Conservation (phyloP, 2,329 filamentous ascomycete species). For the Dendryphion nanum region DNA sequence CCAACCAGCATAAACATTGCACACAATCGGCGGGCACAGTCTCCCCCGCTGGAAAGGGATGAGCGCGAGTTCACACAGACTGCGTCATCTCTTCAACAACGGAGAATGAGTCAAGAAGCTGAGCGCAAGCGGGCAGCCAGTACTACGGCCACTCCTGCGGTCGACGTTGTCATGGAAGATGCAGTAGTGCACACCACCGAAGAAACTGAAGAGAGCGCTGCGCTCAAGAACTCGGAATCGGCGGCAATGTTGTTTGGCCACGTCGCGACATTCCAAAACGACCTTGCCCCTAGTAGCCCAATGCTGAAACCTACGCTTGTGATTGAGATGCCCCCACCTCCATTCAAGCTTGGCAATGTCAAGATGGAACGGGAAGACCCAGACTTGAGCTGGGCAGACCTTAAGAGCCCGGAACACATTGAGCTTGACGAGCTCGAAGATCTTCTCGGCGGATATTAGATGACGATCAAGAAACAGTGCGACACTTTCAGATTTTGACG, state of each 20-base stretch:
- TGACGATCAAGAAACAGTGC: constrained; percentile 5
- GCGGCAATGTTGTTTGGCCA: constrained; percentile 50
- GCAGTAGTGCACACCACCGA: constrained; percentile 38
- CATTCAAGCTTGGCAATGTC: constrained; percentile 30
- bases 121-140: constrained; percentile 42
- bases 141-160: constrained; percentile 28
- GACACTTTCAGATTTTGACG: too few relatives aligned
- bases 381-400: constrained; percentile 41
- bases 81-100: constrained; percentile 74
- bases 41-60: constrained; percentile 87
- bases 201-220: constrained; percentile 48
- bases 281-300: constrained; percentile 44
- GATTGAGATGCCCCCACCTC: constrained; percentile 32
- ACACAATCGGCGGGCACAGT: constrained; percentile 70
- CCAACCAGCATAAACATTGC: constrained; percentile 44
- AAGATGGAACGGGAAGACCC: constrained; percentile 34
- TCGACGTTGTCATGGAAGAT: constrained; percentile 38
- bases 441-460: constrained; percentile 72
- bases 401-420: constrained; percentile 78
- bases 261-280: constrained; percentile 36
- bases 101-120: constrained; percentile 44
- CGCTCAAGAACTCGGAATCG: constrained; percentile 51
- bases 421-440: constrained; percentile 92
- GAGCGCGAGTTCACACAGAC: constrained; percentile 97
- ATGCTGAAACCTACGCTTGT: constrained; percentile 41